Percentiles rank a stretch among this genome's conserved stretches.
Evolutionary conservation across 140 eudicot genomes (phyloP).

Genomic region (Flaveria floridana): DNA sequence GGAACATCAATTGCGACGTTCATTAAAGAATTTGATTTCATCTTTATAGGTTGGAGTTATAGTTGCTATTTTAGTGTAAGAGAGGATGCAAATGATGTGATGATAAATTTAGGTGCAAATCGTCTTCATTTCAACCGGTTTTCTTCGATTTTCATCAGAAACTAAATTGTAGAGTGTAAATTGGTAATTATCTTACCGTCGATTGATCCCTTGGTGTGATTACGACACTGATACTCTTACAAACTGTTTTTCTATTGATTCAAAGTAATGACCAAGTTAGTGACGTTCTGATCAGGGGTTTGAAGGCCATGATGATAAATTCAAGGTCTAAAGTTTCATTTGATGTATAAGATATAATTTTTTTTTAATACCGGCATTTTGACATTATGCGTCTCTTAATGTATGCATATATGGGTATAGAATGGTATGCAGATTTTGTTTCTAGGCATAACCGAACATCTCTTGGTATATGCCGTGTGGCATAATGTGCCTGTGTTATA

Average conservation of each 20-base stretch:
- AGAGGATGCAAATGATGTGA: too few species aligned
- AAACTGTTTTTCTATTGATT: not conserved
- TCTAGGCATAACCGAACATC: not conserved
- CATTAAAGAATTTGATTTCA: too few species aligned
- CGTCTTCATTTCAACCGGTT: too few species aligned
- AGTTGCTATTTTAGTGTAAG: not conserved
- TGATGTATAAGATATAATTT: not conserved
- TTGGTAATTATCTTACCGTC: too few species aligned
- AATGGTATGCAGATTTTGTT: too few species aligned
- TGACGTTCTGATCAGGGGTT: slow-evolving; percentile 5
- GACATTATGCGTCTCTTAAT: too few species aligned
- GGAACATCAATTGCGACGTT: too few species aligned
- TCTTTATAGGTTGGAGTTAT: not conserved
- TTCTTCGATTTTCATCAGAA: too few species aligned
- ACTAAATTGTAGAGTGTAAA: too few species aligned
- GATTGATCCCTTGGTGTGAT: not conserved
- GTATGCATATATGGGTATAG: too few species aligned
- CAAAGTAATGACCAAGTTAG: slow-evolving; percentile 2
- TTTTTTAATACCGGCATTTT: too few species aligned
- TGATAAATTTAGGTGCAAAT: too few species aligned
- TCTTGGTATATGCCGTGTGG: not conserved
- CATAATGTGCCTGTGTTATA: not conserved
- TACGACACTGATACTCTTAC: not conserved
- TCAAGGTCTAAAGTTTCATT: slow-evolving; percentile 9
- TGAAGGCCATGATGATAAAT: not conserved